phyloP scores from a whole-genome alignment of 2,329 filamentous ascomycete species.

The Sphaerulina vaccinii region DNA sequence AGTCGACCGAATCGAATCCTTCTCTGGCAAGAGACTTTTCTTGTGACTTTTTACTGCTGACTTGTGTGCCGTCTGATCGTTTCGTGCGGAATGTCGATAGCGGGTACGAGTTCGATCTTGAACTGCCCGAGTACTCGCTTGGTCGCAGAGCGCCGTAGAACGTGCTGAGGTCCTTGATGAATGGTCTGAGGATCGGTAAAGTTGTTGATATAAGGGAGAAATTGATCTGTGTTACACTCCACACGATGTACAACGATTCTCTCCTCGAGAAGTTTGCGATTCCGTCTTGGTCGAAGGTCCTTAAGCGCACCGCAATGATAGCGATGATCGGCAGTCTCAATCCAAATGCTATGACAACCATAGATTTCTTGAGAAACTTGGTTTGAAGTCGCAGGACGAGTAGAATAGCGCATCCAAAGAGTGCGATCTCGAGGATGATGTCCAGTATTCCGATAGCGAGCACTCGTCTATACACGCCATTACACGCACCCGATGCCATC shows the following conservation, averaged over 20 bases:
- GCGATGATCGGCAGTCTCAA: constrained; percentile 19
- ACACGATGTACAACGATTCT: constrained; percentile 18
- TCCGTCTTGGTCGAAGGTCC: constrained; percentile 7
- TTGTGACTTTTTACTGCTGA: background rate
- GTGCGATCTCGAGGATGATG: constrained; percentile 16
- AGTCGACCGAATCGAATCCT: constrained; percentile 8
- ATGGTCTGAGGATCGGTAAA: constrained; percentile 14
- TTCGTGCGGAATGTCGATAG: constrained; percentile 11
- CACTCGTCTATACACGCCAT: constrained; percentile 10
- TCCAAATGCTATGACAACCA: constrained; percentile 20
- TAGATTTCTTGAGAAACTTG: constrained; percentile 15
- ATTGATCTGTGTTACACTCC: constrained; percentile 23
- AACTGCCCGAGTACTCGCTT: constrained; percentile 11
- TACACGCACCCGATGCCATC: constrained; percentile 2
- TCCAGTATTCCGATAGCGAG: constrained; percentile 14
- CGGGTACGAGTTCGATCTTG: constrained; percentile 7
- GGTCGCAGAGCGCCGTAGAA: constrained; percentile 19
- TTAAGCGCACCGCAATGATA: constrained; percentile 17
- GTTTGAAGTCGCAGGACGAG: constrained; percentile 17
- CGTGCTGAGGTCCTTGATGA: constrained; percentile 20
- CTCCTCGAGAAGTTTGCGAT: constrained; percentile 12
- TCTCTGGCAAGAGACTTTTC: constrained; percentile 1
- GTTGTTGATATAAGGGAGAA: constrained; percentile 20
- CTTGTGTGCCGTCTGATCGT: background rate
- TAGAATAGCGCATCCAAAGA: constrained; percentile 15